These are phyloP conservation scores for Fusarium proliferatum DNA, from an alignment of 2,329 filamentous ascomycete species.

Conservation along the genomic window DNA sequence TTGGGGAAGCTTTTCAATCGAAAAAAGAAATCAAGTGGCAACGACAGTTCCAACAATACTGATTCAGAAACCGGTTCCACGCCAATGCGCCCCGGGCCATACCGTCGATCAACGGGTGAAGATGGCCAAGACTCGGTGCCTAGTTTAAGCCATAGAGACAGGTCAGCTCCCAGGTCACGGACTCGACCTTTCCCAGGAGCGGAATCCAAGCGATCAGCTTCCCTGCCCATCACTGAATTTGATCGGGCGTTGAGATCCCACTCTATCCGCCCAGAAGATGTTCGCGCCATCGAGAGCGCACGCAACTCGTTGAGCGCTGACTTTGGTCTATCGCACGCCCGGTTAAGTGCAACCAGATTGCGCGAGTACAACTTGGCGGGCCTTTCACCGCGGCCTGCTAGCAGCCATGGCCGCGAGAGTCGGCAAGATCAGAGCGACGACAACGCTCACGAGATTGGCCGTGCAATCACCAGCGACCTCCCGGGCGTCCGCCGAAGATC, in stretches of 20 bases:
- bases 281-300: conserved; percentile 63
- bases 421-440: conserved; percentile 52
- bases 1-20: conserved; percentile 69
- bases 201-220: conserved; percentile 66
- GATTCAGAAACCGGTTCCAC: conserved; percentile 37
- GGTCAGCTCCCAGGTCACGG: conserved; percentile 52
- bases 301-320: conserved; percentile 65
- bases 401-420: conserved; percentile 64
- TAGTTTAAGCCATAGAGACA: conserved; percentile 28
- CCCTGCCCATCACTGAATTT: conserved; percentile 69
- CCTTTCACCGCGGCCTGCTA: conserved; percentile 71
- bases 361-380: conserved; percentile 61
- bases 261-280: conserved; percentile 67
- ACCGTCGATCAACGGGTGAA: conserved; percentile 33
- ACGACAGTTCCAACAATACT: conserved; percentile 38
- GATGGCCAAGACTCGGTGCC: conserved; percentile 29
- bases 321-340: conserved; percentile 50
- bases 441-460: conserved; percentile 68
- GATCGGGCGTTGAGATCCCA: conserved; percentile 71
- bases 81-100: conserved; percentile 42
- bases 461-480: conserved; percentile 68
- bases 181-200: conserved; percentile 49
- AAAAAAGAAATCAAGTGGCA: conserved; percentile 58
- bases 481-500: conserved; percentile 64
- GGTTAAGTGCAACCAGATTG: conserved; percentile 39